Evolutionary conservation across 2,329 filamentous ascomycete species (phyloP), one percentile per base, ranked within the genome.

Genomic region (Ophiosphaerella herpotricha): DNA sequence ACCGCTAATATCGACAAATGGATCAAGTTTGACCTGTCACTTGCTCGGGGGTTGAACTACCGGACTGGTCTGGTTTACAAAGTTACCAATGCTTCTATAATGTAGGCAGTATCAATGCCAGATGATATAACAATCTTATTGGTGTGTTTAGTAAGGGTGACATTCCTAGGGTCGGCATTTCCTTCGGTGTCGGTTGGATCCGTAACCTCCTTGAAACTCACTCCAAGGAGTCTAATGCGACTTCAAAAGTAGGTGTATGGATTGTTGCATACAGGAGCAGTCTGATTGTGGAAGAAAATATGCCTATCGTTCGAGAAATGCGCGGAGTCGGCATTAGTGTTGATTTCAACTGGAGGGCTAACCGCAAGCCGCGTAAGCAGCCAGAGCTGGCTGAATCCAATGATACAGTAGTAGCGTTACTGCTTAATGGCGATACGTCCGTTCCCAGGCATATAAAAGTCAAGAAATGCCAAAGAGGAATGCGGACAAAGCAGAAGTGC

Each of bases 21-120:
- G 47, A 82, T 96, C 45, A 92, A 89, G 0, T 91, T 96, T 69
- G 91, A 96, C 69, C 83, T 96, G 57, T 90, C 87, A 33, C 80
- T 96, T 40, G 91, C 91, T 14, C 87, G 91, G 66, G 91, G 91
- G 8, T 80, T 93, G 12, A 90, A 94, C 68, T 92, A 91, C 74
- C 91, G 91, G 75, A 96, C 91, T 0, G 89, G 89, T 45, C 78
- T 94, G 51, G 93, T 95, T 69, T 94, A 90, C 75, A 90, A 94
- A 71, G 87, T 93, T 43, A 82, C 94, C 92, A 86, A 87, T 47
- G 89, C 86, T 12, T 84, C 86, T 13, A 14, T 40, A 4, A 31
- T 5, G 21, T 52, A 8, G 31, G 56, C 80, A 39, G 72, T 71
- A 35, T 13, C 89, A 90, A 68, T 89, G 90, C 41, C 85, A 18